These are phyloP conservation scores for Ophiostoma perfectum DNA, from an alignment of 2,329 filamentous ascomycete genomes.

Conservation along the genomic window DNA sequence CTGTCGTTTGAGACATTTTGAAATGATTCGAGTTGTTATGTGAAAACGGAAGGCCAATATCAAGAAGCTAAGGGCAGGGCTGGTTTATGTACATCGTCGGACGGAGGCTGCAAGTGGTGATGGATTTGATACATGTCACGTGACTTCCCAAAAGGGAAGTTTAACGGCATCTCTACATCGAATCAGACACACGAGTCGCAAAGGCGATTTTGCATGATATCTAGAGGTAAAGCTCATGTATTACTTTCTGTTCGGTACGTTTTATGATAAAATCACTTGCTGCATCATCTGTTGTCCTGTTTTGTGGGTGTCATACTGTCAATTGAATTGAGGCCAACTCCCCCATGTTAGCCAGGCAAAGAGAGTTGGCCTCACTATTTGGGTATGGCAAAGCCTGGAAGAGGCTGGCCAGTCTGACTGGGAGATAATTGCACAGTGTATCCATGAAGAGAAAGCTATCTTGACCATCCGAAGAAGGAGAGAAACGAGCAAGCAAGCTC, in stretches of 20 bases:
- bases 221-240: no score
- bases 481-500: no score
- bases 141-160: slow-evolving; percentile 5
- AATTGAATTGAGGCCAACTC: not conserved
- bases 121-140: not conserved
- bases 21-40: not conserved
- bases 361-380: not conserved
- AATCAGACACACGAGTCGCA: not conserved
- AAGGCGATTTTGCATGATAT: not conserved
- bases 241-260: no score
- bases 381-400: not conserved
- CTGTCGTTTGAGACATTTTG: slow-evolving; percentile 26
- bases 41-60: not conserved
- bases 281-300: no score
- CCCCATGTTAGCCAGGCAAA: not conserved
- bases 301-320: not conserved
- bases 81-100: not conserved
- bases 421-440: no score
- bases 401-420: not conserved
- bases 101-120: not conserved
- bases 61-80: not conserved
- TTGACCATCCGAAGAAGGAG: no score
- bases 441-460: no score
- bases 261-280: no score
- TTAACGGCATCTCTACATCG: not conserved